Percentiles rank a stretch among this genome's conserved stretches.
These are phyloP conservation scores for Penicillium parvum DNA, from an alignment of 495 filamentous ascomycete species.

Conservation along the genomic window DNA sequence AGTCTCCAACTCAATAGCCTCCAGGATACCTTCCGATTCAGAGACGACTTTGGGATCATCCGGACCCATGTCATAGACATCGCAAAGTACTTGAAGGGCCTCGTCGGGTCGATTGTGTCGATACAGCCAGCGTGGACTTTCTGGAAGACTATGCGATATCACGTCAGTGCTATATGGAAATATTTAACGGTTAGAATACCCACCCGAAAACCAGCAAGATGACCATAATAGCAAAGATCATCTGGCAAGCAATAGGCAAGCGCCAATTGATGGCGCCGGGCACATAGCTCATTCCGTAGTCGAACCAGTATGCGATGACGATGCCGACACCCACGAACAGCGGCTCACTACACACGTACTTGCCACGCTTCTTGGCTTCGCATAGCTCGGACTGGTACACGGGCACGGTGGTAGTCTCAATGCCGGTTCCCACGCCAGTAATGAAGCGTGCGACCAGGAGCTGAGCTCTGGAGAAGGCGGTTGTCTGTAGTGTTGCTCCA, in stretches of 20 bases:
- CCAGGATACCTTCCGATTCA: slow-evolving; percentile 43
- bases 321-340: slow-evolving; percentile 71
- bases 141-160: slow-evolving; percentile 29
- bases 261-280: slow-evolving; percentile 64
- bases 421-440: slow-evolving; percentile 73
- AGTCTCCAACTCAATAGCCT: slow-evolving; percentile 41
- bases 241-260: slow-evolving; percentile 85
- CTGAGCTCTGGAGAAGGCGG: too few species aligned
- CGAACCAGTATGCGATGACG: slow-evolving; percentile 80
- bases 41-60: slow-evolving; percentile 42
- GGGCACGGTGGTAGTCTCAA: slow-evolving; percentile 74
- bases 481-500: too few species aligned
- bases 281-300: slow-evolving; percentile 72
- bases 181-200: too few species aligned
- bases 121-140: slow-evolving; percentile 45
- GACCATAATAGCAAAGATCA: slow-evolving; percentile 66
- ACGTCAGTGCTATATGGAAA: slow-evolving; percentile 16
- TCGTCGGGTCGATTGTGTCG: slow-evolving; percentile 37
- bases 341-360: slow-evolving; percentile 81
- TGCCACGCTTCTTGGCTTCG: slow-evolving; percentile 69
- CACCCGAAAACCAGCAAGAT: too few species aligned
- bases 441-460: slow-evolving; percentile 71
- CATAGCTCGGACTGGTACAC: slow-evolving; percentile 78
- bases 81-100: slow-evolving; percentile 46
- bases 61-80: slow-evolving; percentile 44